phyloP scores from a whole-genome alignment of 768 basidiomycete genomes.

The Omphalotus guepiniiformis region DNA sequence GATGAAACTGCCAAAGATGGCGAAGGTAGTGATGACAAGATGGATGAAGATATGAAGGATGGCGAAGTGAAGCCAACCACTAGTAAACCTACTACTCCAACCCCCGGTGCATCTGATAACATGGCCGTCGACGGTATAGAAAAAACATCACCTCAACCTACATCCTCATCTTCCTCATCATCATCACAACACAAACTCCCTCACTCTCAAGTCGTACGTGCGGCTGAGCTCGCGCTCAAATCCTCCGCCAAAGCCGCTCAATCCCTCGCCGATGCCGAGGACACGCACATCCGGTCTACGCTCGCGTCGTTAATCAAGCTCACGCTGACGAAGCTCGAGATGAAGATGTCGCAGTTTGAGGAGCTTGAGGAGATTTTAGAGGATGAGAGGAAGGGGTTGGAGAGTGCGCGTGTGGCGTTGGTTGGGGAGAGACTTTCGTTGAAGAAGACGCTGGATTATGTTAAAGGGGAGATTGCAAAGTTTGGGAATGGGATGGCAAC shows the following conservation, averaged over 20 bases:
- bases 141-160: conserved; percentile 21
- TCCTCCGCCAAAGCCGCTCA: conserved; percentile 86
- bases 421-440: conserved; percentile 74
- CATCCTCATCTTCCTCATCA: conserved; percentile 16
- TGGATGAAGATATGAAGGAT: conserved; percentile 40
- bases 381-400: conserved; percentile 81
- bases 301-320: conserved; percentile 84
- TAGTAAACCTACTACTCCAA: background rate
- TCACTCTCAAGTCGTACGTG: conserved; percentile 73
- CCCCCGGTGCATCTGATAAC: conserved; percentile 24
- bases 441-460: conserved; percentile 67
- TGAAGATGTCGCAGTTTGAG: conserved; percentile 95
- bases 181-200: conserved; percentile 38
- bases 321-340: conserved; percentile 81
- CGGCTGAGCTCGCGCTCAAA: conserved; percentile 82
- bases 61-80: conserved; percentile 10
- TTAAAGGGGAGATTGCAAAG: conserved; percentile 59
- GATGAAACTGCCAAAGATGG: conserved; percentile 28
- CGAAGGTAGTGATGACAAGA: conserved; percentile 32
- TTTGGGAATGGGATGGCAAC: conserved; percentile 31
- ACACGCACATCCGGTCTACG: conserved; percentile 69
- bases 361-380: conserved; percentile 90
- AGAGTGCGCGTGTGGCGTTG: conserved; percentile 75
- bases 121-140: conserved; percentile 52
- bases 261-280: conserved; percentile 77